Conservation (phyloP, 768 basidiomycete species). For the Austroboletus festivus region DNA sequence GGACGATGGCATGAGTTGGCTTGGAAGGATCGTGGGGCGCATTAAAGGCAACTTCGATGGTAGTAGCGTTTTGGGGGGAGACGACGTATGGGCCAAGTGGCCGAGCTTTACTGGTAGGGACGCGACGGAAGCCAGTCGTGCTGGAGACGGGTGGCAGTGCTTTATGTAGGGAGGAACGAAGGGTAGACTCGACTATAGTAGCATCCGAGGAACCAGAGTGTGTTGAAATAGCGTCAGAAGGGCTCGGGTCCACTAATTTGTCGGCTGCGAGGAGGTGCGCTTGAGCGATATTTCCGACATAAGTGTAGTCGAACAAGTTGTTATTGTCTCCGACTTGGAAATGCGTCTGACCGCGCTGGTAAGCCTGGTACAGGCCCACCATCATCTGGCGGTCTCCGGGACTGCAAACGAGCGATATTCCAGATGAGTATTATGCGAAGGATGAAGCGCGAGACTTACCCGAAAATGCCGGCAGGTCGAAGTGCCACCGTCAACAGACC, state of each 20-base stretch:
- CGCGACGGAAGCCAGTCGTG: constrained; percentile 59
- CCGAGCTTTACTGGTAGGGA: constrained; percentile 78
- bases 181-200: constrained; percentile 40
- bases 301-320: constrained; percentile 95
- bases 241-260: constrained; percentile 57
- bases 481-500: constrained; percentile 87
- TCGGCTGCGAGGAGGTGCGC: constrained; percentile 94
- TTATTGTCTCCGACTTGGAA: constrained; percentile 93
- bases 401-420: constrained; percentile 36
- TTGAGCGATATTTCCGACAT: constrained; percentile 92
- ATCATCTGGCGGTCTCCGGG: constrained; percentile 91
- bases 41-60: constrained; percentile 56
- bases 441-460: constrained; percentile 46
- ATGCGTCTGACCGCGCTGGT: constrained; percentile 78
- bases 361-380: constrained; percentile 73
- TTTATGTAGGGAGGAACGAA: constrained; percentile 39
- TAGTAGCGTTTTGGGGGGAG: constrained; percentile 54
- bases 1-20: constrained; percentile 53
- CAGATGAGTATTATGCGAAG: not conserved
- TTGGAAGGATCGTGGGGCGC: constrained; percentile 37
- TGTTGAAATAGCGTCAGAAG: constrained; percentile 29
- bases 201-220: constrained; percentile 28
- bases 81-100: constrained; percentile 80
- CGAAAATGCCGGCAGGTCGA: constrained; percentile 93
- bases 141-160: constrained; percentile 61